Conservation (phyloP, 257 asterid genomes). For the Ligustrum vulgare region DNA sequence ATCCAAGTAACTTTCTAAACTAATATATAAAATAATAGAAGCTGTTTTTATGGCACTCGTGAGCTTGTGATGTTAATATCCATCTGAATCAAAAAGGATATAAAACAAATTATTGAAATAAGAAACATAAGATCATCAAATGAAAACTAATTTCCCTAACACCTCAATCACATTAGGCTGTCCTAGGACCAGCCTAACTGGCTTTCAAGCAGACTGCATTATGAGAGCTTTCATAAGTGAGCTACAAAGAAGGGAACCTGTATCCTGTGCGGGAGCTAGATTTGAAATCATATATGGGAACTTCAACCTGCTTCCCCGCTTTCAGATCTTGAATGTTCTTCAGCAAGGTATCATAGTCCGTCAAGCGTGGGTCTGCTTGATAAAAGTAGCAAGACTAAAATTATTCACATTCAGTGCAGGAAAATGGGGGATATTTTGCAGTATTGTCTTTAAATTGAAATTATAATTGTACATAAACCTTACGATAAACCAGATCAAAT, state of each 20-base stretch:
- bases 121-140: neutral
- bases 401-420: neutral
- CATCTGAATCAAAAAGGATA: neutral
- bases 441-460: too few species aligned
- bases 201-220: constrained; percentile 5
- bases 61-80: neutral
- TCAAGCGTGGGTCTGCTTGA: constrained; percentile 87
- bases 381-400: neutral
- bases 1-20: constrained; percentile 13
- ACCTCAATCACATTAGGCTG: neutral
- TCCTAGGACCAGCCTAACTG: neutral
- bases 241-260: constrained; percentile 48
- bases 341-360: too few species aligned
- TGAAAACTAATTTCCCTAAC: neutral
- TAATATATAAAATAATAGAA: neutral
- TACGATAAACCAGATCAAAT: too few species aligned
- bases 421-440: too few species aligned
- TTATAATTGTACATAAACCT: too few species aligned
- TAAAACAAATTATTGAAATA: neutral
- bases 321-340: constrained; percentile 81
- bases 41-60: neutral
- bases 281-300: constrained; percentile 97
- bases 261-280: constrained; percentile 92
- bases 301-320: constrained; percentile 68
- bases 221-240: constrained; percentile 13